Conservation (phyloP, 768 basidiomycete species). For the Fibroporia radiculosa region DNA sequence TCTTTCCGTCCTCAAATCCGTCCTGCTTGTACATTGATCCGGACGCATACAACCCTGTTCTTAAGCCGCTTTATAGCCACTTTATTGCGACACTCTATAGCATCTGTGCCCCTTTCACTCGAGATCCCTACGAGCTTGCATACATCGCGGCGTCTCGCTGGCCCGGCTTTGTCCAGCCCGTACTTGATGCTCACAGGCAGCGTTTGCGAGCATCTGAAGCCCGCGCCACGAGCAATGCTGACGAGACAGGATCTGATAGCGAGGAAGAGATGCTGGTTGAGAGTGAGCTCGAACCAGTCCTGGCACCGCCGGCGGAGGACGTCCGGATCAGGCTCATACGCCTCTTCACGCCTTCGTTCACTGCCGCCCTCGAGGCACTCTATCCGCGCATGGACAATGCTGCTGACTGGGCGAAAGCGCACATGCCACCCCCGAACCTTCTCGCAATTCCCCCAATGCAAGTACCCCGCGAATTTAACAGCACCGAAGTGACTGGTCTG, state of each 20-base stretch:
- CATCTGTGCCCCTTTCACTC: slow-evolving; percentile 55
- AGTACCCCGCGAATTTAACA: slow-evolving; percentile 5
- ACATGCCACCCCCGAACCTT: slow-evolving; percentile 39
- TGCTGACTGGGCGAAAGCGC: slow-evolving; percentile 47
- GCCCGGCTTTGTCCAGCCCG: slow-evolving; percentile 70
- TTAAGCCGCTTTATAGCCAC: slow-evolving; percentile 56
- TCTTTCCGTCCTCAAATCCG: slow-evolving; percentile 22
- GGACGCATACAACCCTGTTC: slow-evolving; percentile 42
- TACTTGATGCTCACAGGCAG: slow-evolving; percentile 36
- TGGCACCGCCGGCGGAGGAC: slow-evolving; percentile 42
- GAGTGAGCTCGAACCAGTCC: slow-evolving; percentile 18
- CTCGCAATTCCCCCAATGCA: slow-evolving; percentile 24
- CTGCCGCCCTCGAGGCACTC: slow-evolving; percentile 54
- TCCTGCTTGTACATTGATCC: slow-evolving; percentile 10
- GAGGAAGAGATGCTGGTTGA: slow-evolving; percentile 16
- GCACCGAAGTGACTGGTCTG: neutral
- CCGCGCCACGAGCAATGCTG: slow-evolving; percentile 17
- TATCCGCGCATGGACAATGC: slow-evolving; percentile 65
- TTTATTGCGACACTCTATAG: slow-evolving; percentile 53
- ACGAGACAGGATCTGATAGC: slow-evolving; percentile 8
- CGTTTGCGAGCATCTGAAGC: neutral
- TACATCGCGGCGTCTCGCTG: slow-evolving; percentile 76
- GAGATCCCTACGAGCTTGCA: slow-evolving; percentile 59
- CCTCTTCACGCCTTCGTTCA: slow-evolving; percentile 56
- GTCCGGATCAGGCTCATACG: slow-evolving; percentile 58